A percentile compares a stretch with the other conserved stretches of the same genome.
Evolutionary conservation across 805 yeast species (phyloP).

Genomic region (Metschnikowia proteae): DNA sequence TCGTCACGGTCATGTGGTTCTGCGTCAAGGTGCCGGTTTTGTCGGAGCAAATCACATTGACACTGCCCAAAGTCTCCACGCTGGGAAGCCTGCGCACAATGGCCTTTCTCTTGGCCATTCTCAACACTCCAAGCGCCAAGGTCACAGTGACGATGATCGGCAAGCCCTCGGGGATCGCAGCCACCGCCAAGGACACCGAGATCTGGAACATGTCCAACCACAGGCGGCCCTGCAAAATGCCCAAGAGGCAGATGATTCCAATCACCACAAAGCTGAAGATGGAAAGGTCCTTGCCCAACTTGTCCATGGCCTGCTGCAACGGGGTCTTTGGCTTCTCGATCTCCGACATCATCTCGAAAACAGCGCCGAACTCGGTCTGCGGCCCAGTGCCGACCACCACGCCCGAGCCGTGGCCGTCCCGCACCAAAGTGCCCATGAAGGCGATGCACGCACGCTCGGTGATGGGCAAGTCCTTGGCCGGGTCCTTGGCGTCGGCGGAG

Average conservation of each 20-base stretch:
- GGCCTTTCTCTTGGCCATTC: slow-evolving; percentile 95
- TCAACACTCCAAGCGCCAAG: slow-evolving; percentile 87
- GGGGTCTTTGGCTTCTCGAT: slow-evolving; percentile 99
- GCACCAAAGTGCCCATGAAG: slow-evolving; percentile 94
- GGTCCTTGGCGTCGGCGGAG: slow-evolving; percentile 9
- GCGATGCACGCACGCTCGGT: slow-evolving; percentile 77
- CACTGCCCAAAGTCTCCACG: slow-evolving; percentile 93
- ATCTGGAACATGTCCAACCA: slow-evolving; percentile 99
- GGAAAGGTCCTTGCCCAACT: slow-evolving; percentile 87
- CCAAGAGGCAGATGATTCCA: slow-evolving; percentile 87
- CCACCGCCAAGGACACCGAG: slow-evolving; percentile 95
- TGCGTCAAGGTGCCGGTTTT: slow-evolving; percentile 89
- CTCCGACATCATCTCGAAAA: slow-evolving; percentile 90
- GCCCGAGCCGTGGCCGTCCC: slow-evolving; percentile 94
- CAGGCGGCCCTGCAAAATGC: slow-evolving; percentile 84
- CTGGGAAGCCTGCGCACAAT: slow-evolving; percentile 92
- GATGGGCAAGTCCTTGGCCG: slow-evolving; percentile 45
- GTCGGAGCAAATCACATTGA: slow-evolving; percentile 88
- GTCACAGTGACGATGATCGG: slow-evolving; percentile 98
- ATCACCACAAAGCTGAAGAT: slow-evolving; percentile 80
- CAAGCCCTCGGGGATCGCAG: slow-evolving; percentile 98
- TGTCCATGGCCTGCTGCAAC: slow-evolving; percentile 91
- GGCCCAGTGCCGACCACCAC: slow-evolving; percentile 87
- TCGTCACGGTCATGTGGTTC: slow-evolving; percentile 86
- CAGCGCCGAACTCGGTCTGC: slow-evolving; percentile 90